phyloP scores from a whole-genome alignment of 192 early-diverging fungal species.

The Bifiguratus adelaidae region DNA sequence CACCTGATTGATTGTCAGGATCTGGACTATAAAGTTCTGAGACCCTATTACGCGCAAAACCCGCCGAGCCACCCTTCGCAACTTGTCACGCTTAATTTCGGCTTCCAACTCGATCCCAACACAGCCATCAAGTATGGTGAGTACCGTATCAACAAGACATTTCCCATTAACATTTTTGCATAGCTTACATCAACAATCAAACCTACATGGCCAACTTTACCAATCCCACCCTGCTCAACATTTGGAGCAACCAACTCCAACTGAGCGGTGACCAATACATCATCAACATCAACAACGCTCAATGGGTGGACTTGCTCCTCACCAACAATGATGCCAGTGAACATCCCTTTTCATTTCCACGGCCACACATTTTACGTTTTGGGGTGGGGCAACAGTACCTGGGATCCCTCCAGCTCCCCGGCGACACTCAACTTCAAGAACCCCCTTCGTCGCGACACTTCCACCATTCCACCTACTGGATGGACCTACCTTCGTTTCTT shows the following conservation, averaged over 20 bases:
- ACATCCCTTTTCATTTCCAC: constrained; percentile 8
- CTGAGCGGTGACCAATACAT: neutral
- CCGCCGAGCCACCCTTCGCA: neutral
- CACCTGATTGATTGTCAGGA: constrained; percentile 6
- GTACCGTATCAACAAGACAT: too few species aligned
- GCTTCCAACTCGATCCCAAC: constrained; percentile 1
- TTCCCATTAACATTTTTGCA: too few species aligned
- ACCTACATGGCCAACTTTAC: constrained; percentile 3
- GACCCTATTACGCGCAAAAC: neutral
- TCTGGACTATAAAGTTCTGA: constrained; percentile 4
- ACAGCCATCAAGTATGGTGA: neutral
- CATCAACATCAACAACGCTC: constrained; percentile 1
- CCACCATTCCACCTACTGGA: constrained; percentile 36
- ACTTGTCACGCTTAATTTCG: neutral
- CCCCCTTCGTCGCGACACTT: constrained; percentile 48
- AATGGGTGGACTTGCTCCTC: constrained; percentile 3
- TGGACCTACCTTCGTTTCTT: constrained; percentile 9
- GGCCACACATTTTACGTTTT: constrained; percentile 30
- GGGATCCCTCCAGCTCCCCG: neutral
- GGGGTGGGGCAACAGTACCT: constrained; percentile 12
- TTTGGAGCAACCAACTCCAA: neutral
- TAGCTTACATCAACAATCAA: constrained; percentile 6
- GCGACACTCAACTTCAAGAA: constrained; percentile 7
- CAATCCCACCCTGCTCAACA: constrained; percentile 6
- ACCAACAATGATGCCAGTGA: neutral